These are phyloP conservation scores for Fusarium mundagurra DNA, from an alignment of 2,329 filamentous ascomycete species.

Conservation along the genomic window DNA sequence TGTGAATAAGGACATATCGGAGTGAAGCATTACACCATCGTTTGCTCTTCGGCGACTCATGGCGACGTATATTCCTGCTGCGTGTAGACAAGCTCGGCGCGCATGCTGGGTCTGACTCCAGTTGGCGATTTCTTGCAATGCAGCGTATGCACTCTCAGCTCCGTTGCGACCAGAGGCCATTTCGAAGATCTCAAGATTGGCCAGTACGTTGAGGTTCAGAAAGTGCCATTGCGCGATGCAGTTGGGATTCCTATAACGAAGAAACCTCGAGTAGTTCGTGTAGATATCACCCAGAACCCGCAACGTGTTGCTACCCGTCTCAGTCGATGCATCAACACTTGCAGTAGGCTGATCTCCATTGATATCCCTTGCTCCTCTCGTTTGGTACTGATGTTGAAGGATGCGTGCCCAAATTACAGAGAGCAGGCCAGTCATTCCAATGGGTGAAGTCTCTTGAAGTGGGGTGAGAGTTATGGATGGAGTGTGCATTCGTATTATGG, in stretches of 20 bases:
- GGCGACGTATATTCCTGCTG: background rate
- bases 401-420: conserved; percentile 5
- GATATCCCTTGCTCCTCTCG: background rate
- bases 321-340: background rate
- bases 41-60: conserved; percentile 1
- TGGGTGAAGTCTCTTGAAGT: background rate
- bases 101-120: conserved; percentile 5
- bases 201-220: background rate
- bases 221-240: conserved; percentile 12
- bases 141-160: background rate
- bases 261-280: background rate
- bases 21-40: conserved; percentile 3
- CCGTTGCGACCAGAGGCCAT: background rate
- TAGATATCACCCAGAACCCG: background rate
- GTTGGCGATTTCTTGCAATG: background rate
- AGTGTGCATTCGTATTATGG: background rate
- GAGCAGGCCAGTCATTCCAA: background rate
- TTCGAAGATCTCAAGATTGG: conserved; percentile 4
- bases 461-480: background rate
- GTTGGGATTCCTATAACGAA: background rate
- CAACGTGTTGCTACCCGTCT: background rate
- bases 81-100: conserved; percentile 3
- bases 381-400: background rate
- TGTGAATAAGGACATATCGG: background rate
- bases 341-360: rapidly evolving